phyloP scores from a whole-genome alignment of 768 basidiomycete genomes.

The Boletus pseudo-olivaceus region DNA sequence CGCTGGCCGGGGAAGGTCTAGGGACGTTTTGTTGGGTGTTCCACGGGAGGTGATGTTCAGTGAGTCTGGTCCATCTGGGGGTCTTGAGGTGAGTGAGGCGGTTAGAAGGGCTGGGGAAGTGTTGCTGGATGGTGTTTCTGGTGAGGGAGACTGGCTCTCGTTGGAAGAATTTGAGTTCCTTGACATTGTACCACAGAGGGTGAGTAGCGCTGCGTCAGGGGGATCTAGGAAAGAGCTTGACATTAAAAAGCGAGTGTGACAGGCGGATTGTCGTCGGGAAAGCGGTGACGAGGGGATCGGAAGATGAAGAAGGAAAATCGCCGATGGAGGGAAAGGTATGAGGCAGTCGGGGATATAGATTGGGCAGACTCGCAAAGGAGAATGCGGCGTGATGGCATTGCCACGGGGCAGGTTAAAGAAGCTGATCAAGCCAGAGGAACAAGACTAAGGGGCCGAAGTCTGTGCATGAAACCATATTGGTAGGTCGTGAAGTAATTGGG shows the following conservation, averaged over 20 bases:
- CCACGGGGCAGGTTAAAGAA: slow-evolving; percentile 31
- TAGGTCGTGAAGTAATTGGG: slow-evolving; percentile 31
- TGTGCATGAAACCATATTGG: slow-evolving; percentile 33
- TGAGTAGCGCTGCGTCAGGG: slow-evolving; percentile 21
- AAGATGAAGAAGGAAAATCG: slow-evolving; percentile 23
- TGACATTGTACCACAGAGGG: slow-evolving; percentile 39
- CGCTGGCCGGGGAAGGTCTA: slow-evolving; percentile 50
- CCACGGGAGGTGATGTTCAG: slow-evolving; percentile 24
- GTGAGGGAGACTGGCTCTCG: slow-evolving; percentile 46
- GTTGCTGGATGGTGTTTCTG: slow-evolving; percentile 41
- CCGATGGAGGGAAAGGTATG: slow-evolving; percentile 20
- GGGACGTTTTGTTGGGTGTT: slow-evolving; percentile 45
- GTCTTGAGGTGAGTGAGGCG: slow-evolving; percentile 34
- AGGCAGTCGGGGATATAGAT: slow-evolving; percentile 30
- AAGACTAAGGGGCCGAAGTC: slow-evolving; percentile 29
- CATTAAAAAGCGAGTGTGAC: slow-evolving; percentile 23
- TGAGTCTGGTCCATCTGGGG: slow-evolving; percentile 33
- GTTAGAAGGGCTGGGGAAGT: slow-evolving; percentile 44
- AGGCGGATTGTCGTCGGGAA: slow-evolving; percentile 19
- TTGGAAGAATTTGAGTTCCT: slow-evolving; percentile 47
- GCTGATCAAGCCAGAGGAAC: slow-evolving; percentile 14
- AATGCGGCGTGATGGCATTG: slow-evolving; percentile 31
- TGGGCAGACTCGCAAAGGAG: slow-evolving; percentile 25
- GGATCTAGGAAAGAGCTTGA: slow-evolving; percentile 22
- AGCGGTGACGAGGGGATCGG: slow-evolving; percentile 30